These are phyloP conservation scores for Spathaspora girioi DNA, from an alignment of 805 yeast species.

Conservation along the genomic window DNA sequence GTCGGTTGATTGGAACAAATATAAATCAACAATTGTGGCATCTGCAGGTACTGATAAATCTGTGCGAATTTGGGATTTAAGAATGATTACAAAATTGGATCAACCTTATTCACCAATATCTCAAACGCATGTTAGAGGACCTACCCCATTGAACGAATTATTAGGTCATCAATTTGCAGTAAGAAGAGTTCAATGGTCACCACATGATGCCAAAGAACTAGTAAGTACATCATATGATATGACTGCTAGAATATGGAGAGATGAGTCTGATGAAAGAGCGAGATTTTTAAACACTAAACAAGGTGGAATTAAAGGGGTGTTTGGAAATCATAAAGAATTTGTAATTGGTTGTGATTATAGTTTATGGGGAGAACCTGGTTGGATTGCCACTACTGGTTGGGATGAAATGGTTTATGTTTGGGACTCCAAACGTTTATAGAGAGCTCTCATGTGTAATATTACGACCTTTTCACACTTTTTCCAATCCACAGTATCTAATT, in stretches of 20 bases:
- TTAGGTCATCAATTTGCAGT: constrained; percentile 90
- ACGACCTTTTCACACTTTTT: not conserved
- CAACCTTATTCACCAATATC: constrained; percentile 34
- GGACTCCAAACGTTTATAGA: constrained; percentile 54
- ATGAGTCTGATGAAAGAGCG: constrained; percentile 58
- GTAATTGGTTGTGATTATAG: constrained; percentile 94
- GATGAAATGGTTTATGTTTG: constrained; percentile 92
- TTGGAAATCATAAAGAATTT: constrained; percentile 78
- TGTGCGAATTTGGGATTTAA: constrained; percentile 81
- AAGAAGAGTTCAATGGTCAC: constrained; percentile 81
- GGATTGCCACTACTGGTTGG: constrained; percentile 95
- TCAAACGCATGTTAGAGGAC: constrained; percentile 46
- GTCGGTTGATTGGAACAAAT: constrained; percentile 87
- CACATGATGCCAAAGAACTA: constrained; percentile 70
- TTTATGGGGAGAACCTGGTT: constrained; percentile 94
- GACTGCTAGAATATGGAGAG: constrained; percentile 87
- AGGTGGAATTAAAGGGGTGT: constrained; percentile 55
- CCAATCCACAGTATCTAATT: not conserved
- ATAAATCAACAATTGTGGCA: constrained; percentile 73
- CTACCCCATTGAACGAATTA: constrained; percentile 71
- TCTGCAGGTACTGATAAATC: constrained; percentile 90
- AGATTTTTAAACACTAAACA: constrained; percentile 36
- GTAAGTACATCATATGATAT: constrained; percentile 85
- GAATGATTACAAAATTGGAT: constrained; percentile 53
- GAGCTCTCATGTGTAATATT: not conserved